phyloP scores from a whole-genome alignment of 805 yeast species.

The Metschnikowia vanudenii region DNA sequence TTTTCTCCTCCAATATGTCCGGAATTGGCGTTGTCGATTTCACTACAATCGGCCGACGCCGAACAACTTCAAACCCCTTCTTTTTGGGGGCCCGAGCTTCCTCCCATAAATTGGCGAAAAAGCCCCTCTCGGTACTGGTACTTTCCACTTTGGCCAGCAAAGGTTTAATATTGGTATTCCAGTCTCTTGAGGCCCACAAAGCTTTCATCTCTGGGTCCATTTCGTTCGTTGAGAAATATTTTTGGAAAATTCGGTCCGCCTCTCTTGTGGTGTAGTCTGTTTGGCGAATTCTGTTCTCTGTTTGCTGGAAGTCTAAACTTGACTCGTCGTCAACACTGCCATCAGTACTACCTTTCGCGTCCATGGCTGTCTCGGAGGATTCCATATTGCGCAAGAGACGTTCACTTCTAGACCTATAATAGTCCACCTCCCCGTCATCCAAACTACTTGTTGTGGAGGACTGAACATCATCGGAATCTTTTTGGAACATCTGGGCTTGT shows the following conservation, averaged over 20 bases:
- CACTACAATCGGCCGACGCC: conserved; percentile 36
- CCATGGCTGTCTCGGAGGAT: neutral
- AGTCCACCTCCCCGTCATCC: conserved; percentile 16
- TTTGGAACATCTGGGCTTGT: neutral
- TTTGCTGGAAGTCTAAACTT: conserved; percentile 1
- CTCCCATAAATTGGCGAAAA: conserved; percentile 1
- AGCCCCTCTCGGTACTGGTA: neutral
- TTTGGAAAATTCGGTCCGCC: conserved; percentile 52
- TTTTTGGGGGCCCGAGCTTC: conserved; percentile 6
- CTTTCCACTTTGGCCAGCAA: conserved; percentile 2
- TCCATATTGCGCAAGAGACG: conserved; percentile 9
- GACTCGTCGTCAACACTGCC: conserved; percentile 6
- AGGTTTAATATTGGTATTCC: conserved; percentile 7
- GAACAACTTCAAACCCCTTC: conserved; percentile 33
- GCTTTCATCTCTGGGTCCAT: conserved; percentile 53
- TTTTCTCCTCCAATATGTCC: neutral
- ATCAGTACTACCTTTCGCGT: neutral
- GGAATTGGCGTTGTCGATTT: conserved; percentile 7
- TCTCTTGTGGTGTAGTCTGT: conserved; percentile 61
- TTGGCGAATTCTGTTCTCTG: conserved; percentile 17
- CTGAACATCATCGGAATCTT: neutral
- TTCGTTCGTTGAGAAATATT: conserved; percentile 36
- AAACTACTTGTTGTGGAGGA: conserved; percentile 8
- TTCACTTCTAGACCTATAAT: conserved; percentile 17
- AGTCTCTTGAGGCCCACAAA: conserved; percentile 49